Percentiles rank a stretch among this genome's conserved stretches.
Evolutionary conservation across 768 basidiomycete genomes (phyloP).

Genomic region (Sarcomyxa edulis): DNA sequence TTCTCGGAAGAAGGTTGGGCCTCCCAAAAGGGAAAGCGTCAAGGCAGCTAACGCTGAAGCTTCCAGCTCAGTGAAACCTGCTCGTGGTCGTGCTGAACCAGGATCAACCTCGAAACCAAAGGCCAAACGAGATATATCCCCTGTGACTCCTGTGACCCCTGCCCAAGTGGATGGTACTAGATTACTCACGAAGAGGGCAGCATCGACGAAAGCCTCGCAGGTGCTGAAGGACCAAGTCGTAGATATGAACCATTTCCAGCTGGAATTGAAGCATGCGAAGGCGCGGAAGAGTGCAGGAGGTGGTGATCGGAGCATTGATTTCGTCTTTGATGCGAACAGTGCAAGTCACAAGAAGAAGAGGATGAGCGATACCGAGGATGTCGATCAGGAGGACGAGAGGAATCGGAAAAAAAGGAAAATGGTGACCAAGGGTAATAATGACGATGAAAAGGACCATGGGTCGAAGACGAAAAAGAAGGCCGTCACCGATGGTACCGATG

Average conservation of each 20-base stretch:
- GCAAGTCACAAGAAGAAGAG: conserved; percentile 13
- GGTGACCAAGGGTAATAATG: conserved; percentile 7
- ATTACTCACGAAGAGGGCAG: conserved; percentile 31
- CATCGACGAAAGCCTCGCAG: conserved; percentile 43
- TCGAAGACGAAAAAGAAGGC: conserved; percentile 12
- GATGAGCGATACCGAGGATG: conserved; percentile 7
- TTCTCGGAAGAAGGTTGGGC: too few species aligned
- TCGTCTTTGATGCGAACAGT: conserved; percentile 10
- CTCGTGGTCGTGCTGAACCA: too few species aligned
- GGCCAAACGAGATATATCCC: too few species aligned
- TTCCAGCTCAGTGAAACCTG: too few species aligned
- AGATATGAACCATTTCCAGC: conserved; percentile 64
- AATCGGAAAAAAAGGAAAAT: conserved; percentile 8
- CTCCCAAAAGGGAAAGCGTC: too few species aligned
- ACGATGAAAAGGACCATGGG: conserved; percentile 9
- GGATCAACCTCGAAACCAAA: too few species aligned
- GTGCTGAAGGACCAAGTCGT: conserved; percentile 62
- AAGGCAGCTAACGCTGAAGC: too few species aligned
- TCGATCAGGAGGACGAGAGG: conserved; percentile 9
- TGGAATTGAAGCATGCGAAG: conserved; percentile 42
- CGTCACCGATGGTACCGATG: too few species aligned
- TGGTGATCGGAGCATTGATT: conserved; percentile 17
- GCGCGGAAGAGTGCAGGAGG: conserved; percentile 25
- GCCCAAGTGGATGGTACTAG: too few species aligned
- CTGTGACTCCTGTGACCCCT: too few species aligned